Evolutionary conservation across 2,329 filamentous ascomycete species (phyloP), one percentile per base, ranked within the genome.

Genomic region (Verticillium isaacii): DNA sequence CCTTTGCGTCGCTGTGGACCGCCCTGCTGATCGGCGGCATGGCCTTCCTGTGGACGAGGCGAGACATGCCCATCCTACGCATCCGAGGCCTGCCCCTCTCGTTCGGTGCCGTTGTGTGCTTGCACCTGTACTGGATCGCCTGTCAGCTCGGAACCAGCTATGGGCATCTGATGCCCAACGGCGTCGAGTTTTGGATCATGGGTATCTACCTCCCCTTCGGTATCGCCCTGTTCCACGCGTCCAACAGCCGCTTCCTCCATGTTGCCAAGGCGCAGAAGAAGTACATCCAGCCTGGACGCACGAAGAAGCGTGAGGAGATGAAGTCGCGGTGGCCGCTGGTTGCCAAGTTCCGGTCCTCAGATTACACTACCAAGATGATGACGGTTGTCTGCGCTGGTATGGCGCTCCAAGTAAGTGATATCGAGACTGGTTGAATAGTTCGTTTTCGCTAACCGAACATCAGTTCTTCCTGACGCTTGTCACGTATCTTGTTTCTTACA

Each of bases 101-200:
- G 5, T 64, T 77, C 36, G 60, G 57, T 60, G 74, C 75, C 62
- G 71, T 78, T 58, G 72, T 75, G 61, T 63, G 71, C 29, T 72
- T 80, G 23, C 78, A 80, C 61, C 62, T 75, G 4, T 81, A 80
- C 70, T 80, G 77, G 77, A 59, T 75, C 23, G 71, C 75, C 2
- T 73, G 78, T 2, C 70, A 76, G 63, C 70, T 74, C 3, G 77
- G 68, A 1, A 80, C 80, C 61, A 68, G 72, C 23, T 72, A 77
- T 59, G 75, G 73, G 2, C 71, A 76, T 2, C 63, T 79, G 1
- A 73, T 75, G 59, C 82, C 85, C 0, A 84, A 84, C 59, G 75
- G 79, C 23, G 77, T 78, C 17, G 84, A 88, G 71, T 90, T 80
- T 70, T 89, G 86, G 85, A 80, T 88, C 71, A 89, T 89, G 87